phyloP scores from a whole-genome alignment of 352 stramenopile genomes.

The Blastocystis sp. region DNA sequence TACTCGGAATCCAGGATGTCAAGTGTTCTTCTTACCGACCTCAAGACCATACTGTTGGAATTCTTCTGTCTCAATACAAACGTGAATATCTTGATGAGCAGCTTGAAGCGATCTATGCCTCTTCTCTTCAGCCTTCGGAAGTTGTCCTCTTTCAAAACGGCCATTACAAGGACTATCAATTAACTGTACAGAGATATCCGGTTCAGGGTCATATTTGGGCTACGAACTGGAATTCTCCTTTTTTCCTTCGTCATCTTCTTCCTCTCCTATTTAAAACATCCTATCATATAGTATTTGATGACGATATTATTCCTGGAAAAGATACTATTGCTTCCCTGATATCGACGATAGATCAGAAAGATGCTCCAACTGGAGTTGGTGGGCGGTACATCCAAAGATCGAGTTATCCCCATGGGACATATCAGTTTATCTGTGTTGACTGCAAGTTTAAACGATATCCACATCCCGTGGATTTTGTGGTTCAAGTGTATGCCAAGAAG shows the following conservation, averaged over 20 bases:
- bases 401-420: background rate
- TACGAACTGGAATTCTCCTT: conserved; percentile 41
- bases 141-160: conserved; percentile 38
- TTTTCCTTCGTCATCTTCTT: conserved; percentile 38
- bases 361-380: conserved; percentile 15
- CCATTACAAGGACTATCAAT: conserved; percentile 3
- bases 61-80: conserved; percentile 35
- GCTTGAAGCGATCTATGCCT: background rate
- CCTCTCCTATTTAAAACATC: conserved; percentile 8
- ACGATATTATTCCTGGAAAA: conserved; percentile 33
- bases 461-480: conserved; percentile 27
- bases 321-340: background rate
- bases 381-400: background rate
- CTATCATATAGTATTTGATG: conserved; percentile 41
- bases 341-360: background rate
- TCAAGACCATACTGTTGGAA: background rate
- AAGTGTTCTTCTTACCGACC: background rate
- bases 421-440: background rate
- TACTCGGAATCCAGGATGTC: background rate
- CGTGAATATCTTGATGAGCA: conserved; percentile 22
- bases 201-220: conserved; percentile 17
- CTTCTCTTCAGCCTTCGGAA: background rate
- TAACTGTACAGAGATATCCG: background rate
- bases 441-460: background rate
- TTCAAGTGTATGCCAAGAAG: conserved; percentile 40